Evolutionary conservation across 1,284 basidiomycete species (phyloP), one percentile per base, ranked within the genome.

Genomic region (Trichosporon ovoides): DNA sequence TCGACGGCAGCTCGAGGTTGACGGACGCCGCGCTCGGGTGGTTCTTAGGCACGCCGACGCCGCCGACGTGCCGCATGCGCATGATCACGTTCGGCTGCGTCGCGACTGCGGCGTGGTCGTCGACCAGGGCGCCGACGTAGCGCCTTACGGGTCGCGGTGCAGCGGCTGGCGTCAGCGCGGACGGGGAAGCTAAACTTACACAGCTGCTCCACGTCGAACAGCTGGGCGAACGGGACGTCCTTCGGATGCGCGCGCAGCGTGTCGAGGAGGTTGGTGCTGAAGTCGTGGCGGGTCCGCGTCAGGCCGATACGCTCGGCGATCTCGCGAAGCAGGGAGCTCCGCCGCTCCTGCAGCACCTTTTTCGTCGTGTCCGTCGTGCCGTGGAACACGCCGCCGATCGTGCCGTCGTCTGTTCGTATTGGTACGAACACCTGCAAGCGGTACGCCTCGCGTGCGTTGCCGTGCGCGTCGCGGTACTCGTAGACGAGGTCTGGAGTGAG

Each of bases 381-480:
- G 56, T 75, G 73, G 66, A 71, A 71, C 13, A 76, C 46, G n/a
- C 74, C 74, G 0, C 68, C 71, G 49, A 70, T 59, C 3, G 61
- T 54, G 11, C 72, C 72, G 33, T 70, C 62, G 50, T 72, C 69
- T 31, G 69, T 63, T 18, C 62, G n/a, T 9, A 77, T 53, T 1
- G 76, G 76, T 1, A 73, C 66, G 70, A 73, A 76, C 64, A 71
- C 64, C 66, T 70, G 68, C 3, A 66, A 62, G 31, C 70, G 66
- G 33, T 70, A 72, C 5, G 57, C 58, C 48, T 74, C 70, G 19
- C 63, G 64, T 0, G 53, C 58, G 19, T 19, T 37, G 13, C 46
- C 52, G 2, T 16, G n/a, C 13, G 53, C 28, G 22, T 18, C 19
- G n/a, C 34, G 20, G 3, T 19, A 38, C 12, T 22, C 11, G 12